These are phyloP conservation scores for Fusarium domesticum DNA, from an alignment of 2,329 filamentous ascomycete genomes.

Conservation along the genomic window DNA sequence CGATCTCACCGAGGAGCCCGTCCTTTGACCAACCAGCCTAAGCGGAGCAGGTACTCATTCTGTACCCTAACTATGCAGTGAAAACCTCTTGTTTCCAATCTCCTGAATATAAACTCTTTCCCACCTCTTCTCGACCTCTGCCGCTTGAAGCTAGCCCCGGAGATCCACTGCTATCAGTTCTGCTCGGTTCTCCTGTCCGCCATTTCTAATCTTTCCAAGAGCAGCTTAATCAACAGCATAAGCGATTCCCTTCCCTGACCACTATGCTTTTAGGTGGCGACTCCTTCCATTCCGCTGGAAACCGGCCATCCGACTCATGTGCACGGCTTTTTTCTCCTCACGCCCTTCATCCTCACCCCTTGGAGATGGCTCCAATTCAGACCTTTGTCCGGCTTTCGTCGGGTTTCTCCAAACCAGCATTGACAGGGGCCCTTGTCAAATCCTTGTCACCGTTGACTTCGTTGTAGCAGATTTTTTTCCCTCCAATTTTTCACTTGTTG, in stretches of 20 bases:
- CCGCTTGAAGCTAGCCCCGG: slow-evolving; percentile 4
- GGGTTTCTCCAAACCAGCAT: slow-evolving; percentile 6
- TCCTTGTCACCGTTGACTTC: not conserved
- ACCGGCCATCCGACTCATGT: slow-evolving; percentile 1
- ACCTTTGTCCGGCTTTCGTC: slow-evolving; percentile 9
- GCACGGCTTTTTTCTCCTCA: not conserved
- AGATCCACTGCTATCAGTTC: not conserved
- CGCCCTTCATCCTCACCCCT: not conserved
- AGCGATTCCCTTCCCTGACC: not conserved
- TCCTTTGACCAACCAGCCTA: no score
- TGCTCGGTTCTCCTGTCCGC: slow-evolving; percentile 1
- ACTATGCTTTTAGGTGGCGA: slow-evolving; percentile 5
- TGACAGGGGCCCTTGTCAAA: slow-evolving; percentile 1
- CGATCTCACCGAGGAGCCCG: no score
- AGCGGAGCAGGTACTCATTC: no score
- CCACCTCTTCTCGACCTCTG: slow-evolving; percentile 11
- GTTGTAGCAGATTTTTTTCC: not conserved
- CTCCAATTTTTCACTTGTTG: slow-evolving; percentile 1
- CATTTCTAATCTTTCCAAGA: not conserved
- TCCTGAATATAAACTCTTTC: slow-evolving; percentile 6
- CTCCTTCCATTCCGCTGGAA: slow-evolving; percentile 11
- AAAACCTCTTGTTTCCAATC: no score
- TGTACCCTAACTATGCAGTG: no score
- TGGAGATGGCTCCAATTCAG: not conserved
- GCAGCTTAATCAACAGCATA: no score